These are phyloP conservation scores for Chenopodium formosanum DNA, from an alignment of 148 eudicot species.

Conservation along the genomic window DNA sequence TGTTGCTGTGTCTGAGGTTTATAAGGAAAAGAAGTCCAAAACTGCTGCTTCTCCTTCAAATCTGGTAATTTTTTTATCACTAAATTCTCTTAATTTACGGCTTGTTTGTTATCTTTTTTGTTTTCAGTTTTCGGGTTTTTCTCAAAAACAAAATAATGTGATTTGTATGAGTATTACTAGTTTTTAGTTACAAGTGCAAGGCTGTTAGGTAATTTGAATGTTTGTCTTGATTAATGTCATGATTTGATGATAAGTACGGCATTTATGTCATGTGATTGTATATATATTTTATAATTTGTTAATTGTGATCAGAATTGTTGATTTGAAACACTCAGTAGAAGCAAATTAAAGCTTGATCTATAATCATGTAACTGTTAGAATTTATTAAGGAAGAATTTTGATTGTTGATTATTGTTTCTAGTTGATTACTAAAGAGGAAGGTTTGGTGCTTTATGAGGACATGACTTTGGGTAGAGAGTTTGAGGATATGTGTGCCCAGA, in stretches of 20 bases:
- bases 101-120: background rate
- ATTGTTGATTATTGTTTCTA: conserved; percentile 29
- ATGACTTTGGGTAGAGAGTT: conserved; percentile 77
- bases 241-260: background rate
- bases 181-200: too few relatives aligned
- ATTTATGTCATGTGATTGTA: too few relatives aligned
- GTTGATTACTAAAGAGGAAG: conserved; percentile 91
- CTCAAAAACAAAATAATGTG: background rate
- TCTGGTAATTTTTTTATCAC: conserved; percentile 41
- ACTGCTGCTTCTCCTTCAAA: conserved; percentile 38
- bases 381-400: background rate
- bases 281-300: background rate
- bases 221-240: background rate
- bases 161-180: background rate
- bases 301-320: background rate
- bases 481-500: conserved; percentile 98
- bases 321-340: background rate
- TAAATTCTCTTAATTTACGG: background rate
- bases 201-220: background rate
- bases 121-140: background rate
- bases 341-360: background rate
- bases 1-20: conserved; percentile 57
- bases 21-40: conserved; percentile 56
- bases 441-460: conserved; percentile 80
- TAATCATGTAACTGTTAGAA: too few relatives aligned